Base-by-base conservation (phyloP, 495 filamentous ascomycete species). In the Xylaria curta region DNA sequence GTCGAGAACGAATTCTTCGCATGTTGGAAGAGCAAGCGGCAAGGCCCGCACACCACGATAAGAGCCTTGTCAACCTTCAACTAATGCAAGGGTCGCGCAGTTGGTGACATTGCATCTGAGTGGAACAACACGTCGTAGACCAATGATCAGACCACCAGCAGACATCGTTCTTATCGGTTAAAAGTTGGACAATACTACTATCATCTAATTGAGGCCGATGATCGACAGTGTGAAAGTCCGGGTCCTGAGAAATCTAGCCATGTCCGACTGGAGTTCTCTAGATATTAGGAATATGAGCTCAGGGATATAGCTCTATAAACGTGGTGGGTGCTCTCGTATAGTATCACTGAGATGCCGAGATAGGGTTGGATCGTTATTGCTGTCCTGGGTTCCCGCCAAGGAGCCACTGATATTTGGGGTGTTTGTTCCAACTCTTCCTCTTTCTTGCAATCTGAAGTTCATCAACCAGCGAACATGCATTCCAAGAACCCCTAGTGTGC, bases 401-500 rank as follows among this genome's bases (percentile, higher is more conserved):
- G 47, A 31, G 38, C 62, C 60, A 28, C 28, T 51, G 13, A 71
- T 66, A 60, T 26, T 65, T 10, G 69, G 69, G 1, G 74, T 72
- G 40, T n/a, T 60, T 21, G 77, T 69, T 33, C 72, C 74, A 51
- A 72, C 66, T 33, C 78, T 54, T 7, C 76, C 74, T 7, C 80
- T 79, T 58, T 84, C 82, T 47, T 84, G 82, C 7, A 81, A 44
- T 13, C 82, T 74, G 70, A 83, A 82, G 46, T 83, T 86, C 83
- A 88, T 83, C 66, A 88, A 77, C 86, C 86, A 89, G 28, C 82
- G 80, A 17, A 87, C 85, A 69, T 89, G 86, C 86, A 88, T 87
- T 46, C 82, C 81, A 15, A 87, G 77, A 13, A 86, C 82, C 10
- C 83, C 82, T 49, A 87, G 79, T n/a, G 79, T 85, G 74, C 82